phyloP scores from a whole-genome alignment of 352 stramenopile species.

The Pythium rishiriense region DNA sequence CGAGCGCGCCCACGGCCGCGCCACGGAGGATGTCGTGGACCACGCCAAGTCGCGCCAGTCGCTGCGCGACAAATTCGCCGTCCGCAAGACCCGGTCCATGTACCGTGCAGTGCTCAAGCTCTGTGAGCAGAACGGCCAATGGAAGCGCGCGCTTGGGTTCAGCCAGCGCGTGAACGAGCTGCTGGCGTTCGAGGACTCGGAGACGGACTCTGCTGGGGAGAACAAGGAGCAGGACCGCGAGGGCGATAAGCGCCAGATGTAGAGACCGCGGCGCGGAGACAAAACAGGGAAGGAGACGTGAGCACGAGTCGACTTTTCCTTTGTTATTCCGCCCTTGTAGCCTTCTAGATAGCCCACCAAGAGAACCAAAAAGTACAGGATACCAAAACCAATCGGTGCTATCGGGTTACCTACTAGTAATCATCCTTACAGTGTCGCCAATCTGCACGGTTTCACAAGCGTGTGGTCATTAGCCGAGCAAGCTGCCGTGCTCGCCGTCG shows the following conservation, averaged over 20 bases:
- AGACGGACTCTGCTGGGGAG: conserved; percentile 6
- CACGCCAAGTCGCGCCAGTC: conserved; percentile 24
- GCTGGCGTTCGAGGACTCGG: conserved; percentile 14
- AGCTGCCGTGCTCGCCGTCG: conserved; percentile 22
- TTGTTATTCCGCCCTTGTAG: too few species aligned
- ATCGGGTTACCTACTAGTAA: too few species aligned
- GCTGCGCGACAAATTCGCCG: conserved; percentile 33
- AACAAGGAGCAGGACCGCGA: not conserved
- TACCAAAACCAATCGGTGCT: too few species aligned
- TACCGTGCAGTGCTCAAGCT: conserved; percentile 52
- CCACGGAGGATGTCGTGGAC: conserved; percentile 15
- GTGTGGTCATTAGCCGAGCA: conserved; percentile 22
- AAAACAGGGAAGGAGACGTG: too few species aligned
- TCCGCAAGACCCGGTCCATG: conserved; percentile 55
- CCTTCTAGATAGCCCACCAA: too few species aligned
- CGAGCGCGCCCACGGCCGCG: conserved; percentile 42
- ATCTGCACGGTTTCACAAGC: conserved; percentile 9
- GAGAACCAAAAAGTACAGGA: too few species aligned
- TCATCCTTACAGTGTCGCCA: conserved; percentile 31
- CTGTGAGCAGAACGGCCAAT: conserved; percentile 51
- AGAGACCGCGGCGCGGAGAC: not conserved
- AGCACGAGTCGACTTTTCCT: too few species aligned
- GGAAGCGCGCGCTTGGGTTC: conserved; percentile 61
- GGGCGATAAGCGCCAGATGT: not conserved
- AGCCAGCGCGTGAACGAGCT: conserved; percentile 48